Percentiles rank a stretch among this genome's conserved stretches.
Conservation (phyloP, 1,284 basidiomycete genomes). For the Microbotryum lychnidis-dioicae region DNA sequence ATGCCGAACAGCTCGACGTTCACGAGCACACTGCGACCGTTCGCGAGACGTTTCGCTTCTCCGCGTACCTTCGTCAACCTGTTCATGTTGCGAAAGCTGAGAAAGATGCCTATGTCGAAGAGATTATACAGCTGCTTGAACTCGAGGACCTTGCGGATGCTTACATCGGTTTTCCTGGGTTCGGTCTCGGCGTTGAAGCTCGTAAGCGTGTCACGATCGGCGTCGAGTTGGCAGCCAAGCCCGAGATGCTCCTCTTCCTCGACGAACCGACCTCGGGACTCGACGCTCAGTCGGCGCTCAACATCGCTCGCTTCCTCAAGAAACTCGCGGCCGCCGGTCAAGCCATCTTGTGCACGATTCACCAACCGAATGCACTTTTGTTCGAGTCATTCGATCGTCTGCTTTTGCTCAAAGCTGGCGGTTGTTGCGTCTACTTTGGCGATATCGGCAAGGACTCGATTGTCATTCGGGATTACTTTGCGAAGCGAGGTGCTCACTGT, state of each 20-base stretch:
- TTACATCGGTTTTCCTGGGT: constrained; percentile 61
- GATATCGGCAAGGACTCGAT: constrained; percentile 43
- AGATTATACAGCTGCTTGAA: constrained; percentile 69
- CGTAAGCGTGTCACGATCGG: constrained; percentile 67
- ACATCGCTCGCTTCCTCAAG: constrained; percentile 67
- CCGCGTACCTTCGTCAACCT: constrained; percentile 72
- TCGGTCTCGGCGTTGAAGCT: constrained; percentile 53
- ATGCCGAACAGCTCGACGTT: constrained; percentile 28
- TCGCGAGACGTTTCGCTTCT: constrained; percentile 73
- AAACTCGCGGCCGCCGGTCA: constrained; percentile 77
- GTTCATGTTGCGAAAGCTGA: constrained; percentile 56
- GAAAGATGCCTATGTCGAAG: constrained; percentile 73
- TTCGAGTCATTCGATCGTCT: constrained; percentile 32
- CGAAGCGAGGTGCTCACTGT: constrained; percentile 22
- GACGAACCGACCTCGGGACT: constrained; percentile 62
- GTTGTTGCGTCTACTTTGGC: constrained; percentile 33
- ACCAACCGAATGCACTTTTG: constrained; percentile 59
- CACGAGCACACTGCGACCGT: constrained; percentile 49
- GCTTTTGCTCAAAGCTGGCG: constrained; percentile 34
- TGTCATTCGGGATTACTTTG: constrained; percentile 50
- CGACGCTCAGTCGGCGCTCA: constrained; percentile 82
- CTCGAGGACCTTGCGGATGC: constrained; percentile 63
- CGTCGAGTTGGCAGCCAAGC: constrained; percentile 68
- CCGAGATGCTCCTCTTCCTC: constrained; percentile 67
- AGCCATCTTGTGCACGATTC: constrained; percentile 52